phyloP scores from a whole-genome alignment of 73 alveolate species.

The Breviolum minutum region DNA sequence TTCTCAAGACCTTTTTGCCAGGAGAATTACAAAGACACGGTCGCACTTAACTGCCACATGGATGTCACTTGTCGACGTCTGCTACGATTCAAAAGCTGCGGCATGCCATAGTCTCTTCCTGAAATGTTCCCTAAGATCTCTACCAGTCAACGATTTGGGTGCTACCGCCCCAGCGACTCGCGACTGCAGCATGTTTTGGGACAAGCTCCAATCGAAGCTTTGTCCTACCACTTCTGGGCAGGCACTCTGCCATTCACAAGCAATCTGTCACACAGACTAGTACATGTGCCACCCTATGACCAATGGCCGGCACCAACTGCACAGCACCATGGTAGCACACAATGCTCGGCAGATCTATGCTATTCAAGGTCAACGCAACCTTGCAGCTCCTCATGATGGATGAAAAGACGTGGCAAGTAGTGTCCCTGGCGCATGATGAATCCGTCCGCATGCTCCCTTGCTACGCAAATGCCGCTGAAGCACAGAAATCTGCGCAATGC shows the following conservation, averaged over 20 bases:
- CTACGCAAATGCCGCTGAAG: not conserved
- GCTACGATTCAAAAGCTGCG: not conserved
- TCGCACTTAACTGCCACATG: no score
- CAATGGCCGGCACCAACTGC: not conserved
- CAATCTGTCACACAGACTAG: conserved; percentile 13
- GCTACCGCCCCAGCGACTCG: not conserved
- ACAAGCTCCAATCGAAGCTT: not conserved
- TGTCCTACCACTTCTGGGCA: conserved; percentile 39
- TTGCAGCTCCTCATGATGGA: not conserved
- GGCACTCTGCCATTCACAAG: conserved; percentile 36
- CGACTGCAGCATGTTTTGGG: conserved; percentile 6
- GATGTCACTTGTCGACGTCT: no score
- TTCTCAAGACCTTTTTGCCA: no score
- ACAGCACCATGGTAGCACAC: not conserved
- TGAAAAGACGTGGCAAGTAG: conserved; percentile 43
- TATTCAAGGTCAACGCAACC: conserved; percentile 53
- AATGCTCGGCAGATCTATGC: not conserved
- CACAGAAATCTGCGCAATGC: not conserved
- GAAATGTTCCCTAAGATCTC: no score
- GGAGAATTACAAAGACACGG: no score
- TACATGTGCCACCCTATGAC: not conserved
- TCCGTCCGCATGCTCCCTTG: not conserved
- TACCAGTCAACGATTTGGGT: no score
- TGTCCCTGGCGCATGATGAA: conserved; percentile 4
- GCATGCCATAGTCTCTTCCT: not conserved